These are phyloP conservation scores for Fusarium algeriense DNA, from an alignment of 2,329 filamentous ascomycete genomes.

Conservation along the genomic window DNA sequence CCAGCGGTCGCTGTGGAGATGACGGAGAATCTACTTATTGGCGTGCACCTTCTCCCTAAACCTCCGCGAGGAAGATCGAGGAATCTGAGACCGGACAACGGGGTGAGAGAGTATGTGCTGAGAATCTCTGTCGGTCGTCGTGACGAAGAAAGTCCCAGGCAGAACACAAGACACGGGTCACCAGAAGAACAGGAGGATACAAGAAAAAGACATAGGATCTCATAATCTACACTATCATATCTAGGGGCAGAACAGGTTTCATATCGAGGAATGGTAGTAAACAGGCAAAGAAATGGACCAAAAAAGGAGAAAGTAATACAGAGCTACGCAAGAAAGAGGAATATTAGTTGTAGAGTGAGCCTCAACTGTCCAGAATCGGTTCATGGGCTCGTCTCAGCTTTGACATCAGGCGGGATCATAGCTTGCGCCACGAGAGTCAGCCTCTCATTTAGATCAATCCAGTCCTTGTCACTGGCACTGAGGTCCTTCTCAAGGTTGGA, in stretches of 20 bases:
- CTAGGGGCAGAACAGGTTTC: too few relatives aligned
- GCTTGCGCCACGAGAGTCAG: background rate
- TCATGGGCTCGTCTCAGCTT: background rate
- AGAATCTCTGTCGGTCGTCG: background rate
- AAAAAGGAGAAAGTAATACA: too few relatives aligned
- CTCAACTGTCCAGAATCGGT: too few relatives aligned
- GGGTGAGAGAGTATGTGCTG: background rate
- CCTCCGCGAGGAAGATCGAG: background rate
- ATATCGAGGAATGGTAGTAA: too few relatives aligned
- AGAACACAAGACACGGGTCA: too few relatives aligned
- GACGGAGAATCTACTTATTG: rapidly evolving
- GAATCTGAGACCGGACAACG: rapidly evolving
- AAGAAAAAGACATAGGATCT: background rate
- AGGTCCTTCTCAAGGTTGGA: background rate
- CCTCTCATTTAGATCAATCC: background rate
- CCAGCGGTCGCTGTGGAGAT: rapidly evolving
- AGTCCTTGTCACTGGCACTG: background rate
- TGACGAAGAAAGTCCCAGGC: too few relatives aligned
- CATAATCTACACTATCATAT: background rate
- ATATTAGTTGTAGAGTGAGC: too few relatives aligned
- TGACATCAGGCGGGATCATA: background rate
- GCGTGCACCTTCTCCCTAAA: background rate
- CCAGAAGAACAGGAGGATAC: rapidly evolving
- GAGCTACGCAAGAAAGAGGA: too few relatives aligned
- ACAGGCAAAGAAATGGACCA: too few relatives aligned